Evolutionary conservation across 2,329 filamentous ascomycete species (phyloP), one percentile per base, ranked within the genome.

Genomic region (Pyricularia pennisetigena): DNA sequence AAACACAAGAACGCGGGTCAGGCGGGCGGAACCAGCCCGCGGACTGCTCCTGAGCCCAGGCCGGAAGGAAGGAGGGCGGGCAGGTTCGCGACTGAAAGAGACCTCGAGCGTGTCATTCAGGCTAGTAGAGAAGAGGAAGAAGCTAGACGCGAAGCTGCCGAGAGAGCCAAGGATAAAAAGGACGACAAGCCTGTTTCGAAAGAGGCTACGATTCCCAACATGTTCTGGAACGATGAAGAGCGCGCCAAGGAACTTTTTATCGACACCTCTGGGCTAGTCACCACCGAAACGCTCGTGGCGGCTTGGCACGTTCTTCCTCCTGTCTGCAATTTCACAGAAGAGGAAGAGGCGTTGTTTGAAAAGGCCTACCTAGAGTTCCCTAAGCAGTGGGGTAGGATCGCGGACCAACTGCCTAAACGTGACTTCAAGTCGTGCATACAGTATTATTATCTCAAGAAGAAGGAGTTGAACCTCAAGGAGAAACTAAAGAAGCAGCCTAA

Each of bases 401-500:
- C 91, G 5, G 87, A 90, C 69, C 83, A 83, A 28, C 79, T 94
- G 6, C 84, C 85, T 0, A 82, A 85, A 32, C 87, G 91, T 28
- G 88, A 91, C 73, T 93, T 92, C 77, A 89, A 90, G 71, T 86
- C 91, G 64, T 93, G 90, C 77, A 95, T 95, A 72, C 90, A 93
- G 75, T 93, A 94, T 77, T 95, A 95, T 78, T 95, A 95, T 77
- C 83, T 91, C 70, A 91, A 90, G 75, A 95, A 88, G 79, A 90
- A 90, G 79, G 84, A 88, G 64, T 85, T 88, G 61, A 89, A 91
- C 70, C 88, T 94, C 70, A 93, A 94, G 76, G 90, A 92, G 74
- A 92, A 91, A 77, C 82, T 90, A 32, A 89, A 86, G 77, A 87
- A 83, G 78, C 87, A 86, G 77, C 86, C 83, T 69, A 86, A 83